Base-by-base conservation (phyloP, 116 monocot species). In the Iris pallida region DNA sequence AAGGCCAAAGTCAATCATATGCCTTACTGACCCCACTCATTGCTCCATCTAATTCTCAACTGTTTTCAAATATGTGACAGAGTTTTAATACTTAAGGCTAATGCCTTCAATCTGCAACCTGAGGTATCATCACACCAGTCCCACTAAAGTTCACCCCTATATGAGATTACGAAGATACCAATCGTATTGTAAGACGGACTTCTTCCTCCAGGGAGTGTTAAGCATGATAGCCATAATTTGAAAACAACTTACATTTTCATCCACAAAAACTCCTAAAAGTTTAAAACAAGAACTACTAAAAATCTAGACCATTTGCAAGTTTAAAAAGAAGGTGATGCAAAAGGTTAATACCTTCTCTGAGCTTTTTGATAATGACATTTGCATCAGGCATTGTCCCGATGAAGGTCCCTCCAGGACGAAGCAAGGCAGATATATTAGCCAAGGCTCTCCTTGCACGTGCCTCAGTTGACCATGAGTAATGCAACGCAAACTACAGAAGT, bases 401-500 rank as follows among this genome's bases (percentile, higher is more conserved):
- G 71, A 96, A 96, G 17, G 68, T 85, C 11, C 96, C 96, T 44
- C 96, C 96, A 61, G 96, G 89, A 45, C 87, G 78, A 62, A 96
- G 96, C 65, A 96, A 78, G 16, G 89, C 79, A 62, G 96, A 96
- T 64, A 96, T 73, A 70, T 89, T 96, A 54, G 86, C 75, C 65
- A 96, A 75, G n/a, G 92, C 91, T 73, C 76, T 73, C 65, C 96
- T 76, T 62, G 96, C 92, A 68, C 96, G 91, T 70, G 87, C 73
- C 76, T 96, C 96, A 59, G 89, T 96, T 63, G 96, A 96, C 96
- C 96, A 96, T 73, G 96, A 96, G 68, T 96, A 96, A 74, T 96
- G 96, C 75, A 96, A 72, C 4, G 96, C 96, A 96, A 96, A 96
- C 96, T 15, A 5, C 61, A 61, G 15, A 61, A 57, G 2, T 16